Percentiles rank a stretch among this genome's conserved stretches.
Conservation (phyloP, 345 rosid genomes). For the Melastoma malabathricum region DNA sequence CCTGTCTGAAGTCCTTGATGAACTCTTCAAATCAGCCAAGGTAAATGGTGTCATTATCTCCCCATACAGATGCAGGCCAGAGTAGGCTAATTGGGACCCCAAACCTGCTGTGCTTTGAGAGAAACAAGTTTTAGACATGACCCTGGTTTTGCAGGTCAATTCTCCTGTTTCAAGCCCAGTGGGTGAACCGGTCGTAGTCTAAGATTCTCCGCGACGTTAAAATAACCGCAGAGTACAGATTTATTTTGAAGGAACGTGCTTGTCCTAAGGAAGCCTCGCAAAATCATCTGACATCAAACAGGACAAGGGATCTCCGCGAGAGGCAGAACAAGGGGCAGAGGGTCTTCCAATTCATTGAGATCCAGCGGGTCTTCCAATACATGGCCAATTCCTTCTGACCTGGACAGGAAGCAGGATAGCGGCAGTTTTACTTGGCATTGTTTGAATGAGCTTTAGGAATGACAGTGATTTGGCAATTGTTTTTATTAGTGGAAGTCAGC, state of each 20-base stretch:
- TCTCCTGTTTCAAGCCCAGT: slow-evolving; percentile 29
- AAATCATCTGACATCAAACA: slow-evolving; percentile 3
- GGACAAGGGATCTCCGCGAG: slow-evolving; percentile 7
- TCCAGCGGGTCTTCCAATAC: not conserved
- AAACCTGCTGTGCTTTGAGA: too few species aligned
- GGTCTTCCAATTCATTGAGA: not conserved
- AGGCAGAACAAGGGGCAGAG: not conserved
- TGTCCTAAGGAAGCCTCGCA: slow-evolving; percentile 21
- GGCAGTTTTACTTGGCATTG: too few species aligned
- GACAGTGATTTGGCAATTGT: too few species aligned
- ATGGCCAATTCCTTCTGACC: not conserved
- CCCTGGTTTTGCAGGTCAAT: slow-evolving; percentile 27
- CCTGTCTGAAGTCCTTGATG: slow-evolving; percentile 92
- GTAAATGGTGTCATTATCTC: slow-evolving; percentile 22
- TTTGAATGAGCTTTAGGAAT: too few species aligned
- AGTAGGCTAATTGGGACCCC: too few species aligned
- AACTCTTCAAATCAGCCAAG: slow-evolving; percentile 90
- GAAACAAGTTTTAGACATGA: too few species aligned
- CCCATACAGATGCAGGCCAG: too few species aligned
- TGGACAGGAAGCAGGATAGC: too few species aligned
- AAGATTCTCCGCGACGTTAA: slow-evolving; percentile 5
- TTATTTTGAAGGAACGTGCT: slow-evolving; percentile 33
- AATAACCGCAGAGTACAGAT: slow-evolving; percentile 6
- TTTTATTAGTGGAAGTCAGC: too few species aligned
- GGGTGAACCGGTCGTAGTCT: slow-evolving; percentile 56